Base-by-base conservation (phyloP, 2,329 filamentous ascomycete species). In the Pseudocercospora eumusae region DNA sequence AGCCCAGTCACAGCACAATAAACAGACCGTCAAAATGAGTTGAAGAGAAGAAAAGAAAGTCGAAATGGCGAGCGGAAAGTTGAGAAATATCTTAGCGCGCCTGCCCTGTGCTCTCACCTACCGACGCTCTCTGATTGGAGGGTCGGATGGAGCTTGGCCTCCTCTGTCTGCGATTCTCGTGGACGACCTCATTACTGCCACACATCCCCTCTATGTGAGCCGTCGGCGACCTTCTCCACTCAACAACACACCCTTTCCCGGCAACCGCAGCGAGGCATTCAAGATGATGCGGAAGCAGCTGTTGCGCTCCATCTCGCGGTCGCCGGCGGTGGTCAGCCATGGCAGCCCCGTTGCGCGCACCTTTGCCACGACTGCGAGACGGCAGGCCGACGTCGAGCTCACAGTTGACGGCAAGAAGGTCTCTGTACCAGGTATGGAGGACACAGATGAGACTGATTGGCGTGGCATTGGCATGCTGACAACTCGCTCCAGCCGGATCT, bases 391-490 rank as follows among this genome's bases (percentile, higher is more conserved):
- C 83, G 93, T 99, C 75, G 92, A 97, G 85, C 87, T 99, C 79
- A 99, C 93, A 70, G 49, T 75, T 93, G 93, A 99, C 86, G 95
- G 93, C 76, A 96, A 96, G 84, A 96, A 97, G 81, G 89, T 99
- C 60, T 96, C 92, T 66, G 92, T 99, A 78, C 92, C 97, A 90
- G 92, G 92, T 96, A 88, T 68, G 69, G 50, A 42, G 21, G 2
- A 52, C 15, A 9, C 3, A 5, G 15, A 21, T 18, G 15, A 44
- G 2, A 13, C 9, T 23, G 20, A 40, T 20, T 21, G 47, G 6
- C 10, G 25, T 59, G 59, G 20, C 55, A 25, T 21, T 53, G 54
- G 23, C 40, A 56, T 40, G 33, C 65, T 69, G 61, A 69, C 58
- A 40, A 72, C 70, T 61, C 54, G 25, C 27, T 73, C 78, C 77